These are phyloP conservation scores for Aureobasidium zeae DNA, from an alignment of 2,329 filamentous ascomycete species.

Conservation along the genomic window DNA sequence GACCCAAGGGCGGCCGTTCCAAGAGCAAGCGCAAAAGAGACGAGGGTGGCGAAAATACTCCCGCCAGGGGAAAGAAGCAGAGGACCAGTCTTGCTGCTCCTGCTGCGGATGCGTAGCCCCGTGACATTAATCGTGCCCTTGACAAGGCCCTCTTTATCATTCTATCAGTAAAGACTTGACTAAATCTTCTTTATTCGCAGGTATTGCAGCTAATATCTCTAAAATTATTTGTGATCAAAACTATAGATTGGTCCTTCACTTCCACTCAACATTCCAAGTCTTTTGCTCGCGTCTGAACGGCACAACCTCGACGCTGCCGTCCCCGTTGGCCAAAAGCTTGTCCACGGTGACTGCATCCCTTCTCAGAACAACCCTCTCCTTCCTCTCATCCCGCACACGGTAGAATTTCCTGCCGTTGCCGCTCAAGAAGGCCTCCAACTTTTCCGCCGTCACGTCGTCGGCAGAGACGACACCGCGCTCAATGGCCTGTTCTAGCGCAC, in stretches of 20 bases:
- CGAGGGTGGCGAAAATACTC: constrained; percentile 17
- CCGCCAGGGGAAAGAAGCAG: constrained; percentile 19
- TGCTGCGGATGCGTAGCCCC: constrained; percentile 2
- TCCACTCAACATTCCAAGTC: constrained; percentile 47
- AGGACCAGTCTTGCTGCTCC: constrained; percentile 18
- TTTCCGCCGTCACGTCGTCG: constrained; percentile 46
- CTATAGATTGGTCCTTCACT: background rate
- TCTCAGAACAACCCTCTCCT: constrained; percentile 47
- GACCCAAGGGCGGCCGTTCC: constrained; percentile 40
- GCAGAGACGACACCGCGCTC: constrained; percentile 44
- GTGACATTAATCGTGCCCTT: background rate
- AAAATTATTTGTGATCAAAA: no score
- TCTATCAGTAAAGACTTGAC: background rate
- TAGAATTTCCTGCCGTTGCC: constrained; percentile 51
- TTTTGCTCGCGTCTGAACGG: constrained; percentile 55
- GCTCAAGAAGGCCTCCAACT: constrained; percentile 50
- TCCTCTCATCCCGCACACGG: constrained; percentile 35
- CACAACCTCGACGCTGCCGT: constrained; percentile 50
- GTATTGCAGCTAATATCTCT: no score
- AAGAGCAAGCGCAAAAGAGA: constrained; percentile 36
- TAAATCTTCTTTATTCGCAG: background rate
- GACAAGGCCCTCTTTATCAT: background rate
- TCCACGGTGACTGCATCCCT: constrained; percentile 47
- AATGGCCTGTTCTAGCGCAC: constrained; percentile 55
- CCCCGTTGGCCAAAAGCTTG: constrained; percentile 45